Evolutionary conservation across 2,329 filamentous ascomycete genomes (phyloP), one percentile per base, ranked within the genome.

Genomic region (Claviceps quebecensis): DNA sequence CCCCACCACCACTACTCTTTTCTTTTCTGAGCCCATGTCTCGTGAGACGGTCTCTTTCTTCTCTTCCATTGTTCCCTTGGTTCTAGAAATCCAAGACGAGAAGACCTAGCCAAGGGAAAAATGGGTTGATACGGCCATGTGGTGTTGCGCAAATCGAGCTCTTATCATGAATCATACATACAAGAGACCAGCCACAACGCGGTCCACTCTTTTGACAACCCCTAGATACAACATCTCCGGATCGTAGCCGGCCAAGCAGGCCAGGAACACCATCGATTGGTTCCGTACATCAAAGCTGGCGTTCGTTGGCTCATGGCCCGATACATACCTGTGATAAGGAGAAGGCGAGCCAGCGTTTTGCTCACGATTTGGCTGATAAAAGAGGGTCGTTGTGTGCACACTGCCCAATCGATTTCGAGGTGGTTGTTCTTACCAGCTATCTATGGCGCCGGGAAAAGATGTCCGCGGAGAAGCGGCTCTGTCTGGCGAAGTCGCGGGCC

Each of bases 1-100:
- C 9, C 89, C 89, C 40, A 95, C 87, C 39, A 95, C 81, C 2
- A 94, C 87, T 38, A 94, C 69, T 61, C 76, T 81, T 65, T 86
- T 87, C 45, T 56, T 60, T 55, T 52, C 47, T 11, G 37, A 4
- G 5, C 43, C 36, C 41, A 49, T 48, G n/a, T 5, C 19, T 41
- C 14, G 19, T 29, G 45, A 23, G 16, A 29, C 1, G 9, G 4
- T 26, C 26, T 26, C 22, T 16, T 44, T 22, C 3, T 26, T 7
- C 9, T 34, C 29, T 11, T 11, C 29, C 29, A 11, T 34, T 4
- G 29, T 34, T 11, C 29, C 9, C 29, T 11, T 34, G 9, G 29
- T 34, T 44, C 39, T 40, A n/a, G 38, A 41, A 9, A 34, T 16
- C 2, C 11, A 19, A 3, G n/a, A 45, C 4, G n/a, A 19, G 26